Conservation (phyloP, 768 basidiomycete genomes). For the Suillus hirtellus region DNA sequence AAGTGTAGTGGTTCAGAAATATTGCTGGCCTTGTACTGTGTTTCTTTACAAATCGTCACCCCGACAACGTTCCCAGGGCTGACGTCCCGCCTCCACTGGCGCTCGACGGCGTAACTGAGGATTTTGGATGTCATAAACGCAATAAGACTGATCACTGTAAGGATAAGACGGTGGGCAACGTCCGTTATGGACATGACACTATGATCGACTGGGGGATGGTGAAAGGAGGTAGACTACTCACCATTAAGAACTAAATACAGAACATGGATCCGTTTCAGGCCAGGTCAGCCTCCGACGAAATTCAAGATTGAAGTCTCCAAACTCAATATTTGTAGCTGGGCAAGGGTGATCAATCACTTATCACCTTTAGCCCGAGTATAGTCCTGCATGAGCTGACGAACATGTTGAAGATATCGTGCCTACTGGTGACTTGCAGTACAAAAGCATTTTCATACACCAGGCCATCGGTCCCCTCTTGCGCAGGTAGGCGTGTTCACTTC, state of each 20-base stretch:
- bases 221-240: neutral
- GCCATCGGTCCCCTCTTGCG: too few relatives aligned
- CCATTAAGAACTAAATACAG: neutral
- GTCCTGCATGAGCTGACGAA: neutral
- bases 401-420: neutral
- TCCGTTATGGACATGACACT: neutral
- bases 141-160: neutral
- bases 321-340: neutral
- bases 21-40: neutral
- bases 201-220: neutral
- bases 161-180: neutral
- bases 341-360: neutral
- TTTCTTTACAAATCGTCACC: neutral
- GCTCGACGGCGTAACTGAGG: neutral
- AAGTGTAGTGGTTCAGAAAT: neutral
- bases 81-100: neutral
- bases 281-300: conserved; percentile 2
- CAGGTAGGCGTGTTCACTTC: too few relatives aligned
- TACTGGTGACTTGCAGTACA: too few relatives aligned
- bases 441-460: too few relatives aligned
- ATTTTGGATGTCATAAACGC: neutral
- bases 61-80: neutral
- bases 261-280: neutral
- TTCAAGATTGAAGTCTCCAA: neutral
- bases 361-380: neutral